Evolutionary conservation across 345 rosid species (phyloP), one percentile per base, ranked within the genome.

Genomic region (Camelina laxa): DNA sequence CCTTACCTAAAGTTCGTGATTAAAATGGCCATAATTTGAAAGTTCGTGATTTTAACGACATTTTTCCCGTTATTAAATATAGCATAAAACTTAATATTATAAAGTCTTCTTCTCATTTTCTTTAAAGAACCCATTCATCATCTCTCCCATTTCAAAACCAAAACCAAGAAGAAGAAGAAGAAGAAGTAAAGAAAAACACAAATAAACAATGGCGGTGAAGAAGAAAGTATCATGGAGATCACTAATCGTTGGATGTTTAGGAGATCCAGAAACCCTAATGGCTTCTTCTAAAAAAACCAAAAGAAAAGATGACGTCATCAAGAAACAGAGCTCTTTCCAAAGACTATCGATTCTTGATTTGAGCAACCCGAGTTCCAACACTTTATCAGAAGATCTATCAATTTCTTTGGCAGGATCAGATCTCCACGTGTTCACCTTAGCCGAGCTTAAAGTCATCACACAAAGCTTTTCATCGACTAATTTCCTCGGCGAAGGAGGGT

Each of bases 401-500:
- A 68, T 80, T 0, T 93, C 98, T 54, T 83, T 93, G 4, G 97
- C 91, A 2, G 96, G 97, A 27, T 87, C 98, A 0, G 86, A 93
- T 42, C 88, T 93, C 62, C 93, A 89, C n/a, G 78, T 55, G 0
- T 93, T 93, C 39, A 87, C 89, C 10, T 80, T 80, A 6, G 82
- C 81, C 3, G 98, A 93, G 87, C 85, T 93, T 49, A 93, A 86
- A 80, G 70, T 91, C 74, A 85, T 88, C 63, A 93, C 98, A 0
- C 96, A 93, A 68, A 81, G 79, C 84, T 93, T 87, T 60, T 85
- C 98, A 0, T 78, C 92, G 0, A 77, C 83, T 9, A 93, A 87
- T 73, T 89, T 93, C 54, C 72, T 93, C 0, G 98, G 98, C 0
- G 96, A 89, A 79, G 98, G 98, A 30, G 98, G 98, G 71, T 93